A percentile compares a stretch with the other conserved stretches of the same genome.
phyloP scores from a whole-genome alignment of 345 rosid species.

The Diplotaxis tenuifolia region DNA sequence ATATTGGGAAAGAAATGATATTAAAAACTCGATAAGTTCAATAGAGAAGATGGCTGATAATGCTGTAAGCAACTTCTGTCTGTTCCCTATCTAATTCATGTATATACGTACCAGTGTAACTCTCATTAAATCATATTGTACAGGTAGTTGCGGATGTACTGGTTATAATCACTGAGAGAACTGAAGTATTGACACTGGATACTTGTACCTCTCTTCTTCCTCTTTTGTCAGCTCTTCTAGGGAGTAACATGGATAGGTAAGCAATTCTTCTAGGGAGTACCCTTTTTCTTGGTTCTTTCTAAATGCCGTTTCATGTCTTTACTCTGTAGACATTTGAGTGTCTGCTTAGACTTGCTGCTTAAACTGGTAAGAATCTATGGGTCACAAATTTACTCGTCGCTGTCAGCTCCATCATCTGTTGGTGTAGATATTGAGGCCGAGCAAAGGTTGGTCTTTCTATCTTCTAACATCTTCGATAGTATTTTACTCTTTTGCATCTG shows the following conservation, averaged over 20 bases:
- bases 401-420: constrained; percentile 77
- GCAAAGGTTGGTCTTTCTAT: constrained; percentile 56
- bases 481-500: not conserved
- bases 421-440: constrained; percentile 99
- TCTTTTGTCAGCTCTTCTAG: constrained; percentile 67
- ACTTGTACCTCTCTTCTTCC: constrained; percentile 87
- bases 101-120: not conserved
- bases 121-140: constrained; percentile 9
- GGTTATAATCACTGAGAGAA: constrained; percentile 56
- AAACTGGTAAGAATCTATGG: constrained; percentile 87
- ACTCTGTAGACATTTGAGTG: constrained; percentile 65
- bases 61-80: constrained; percentile 53
- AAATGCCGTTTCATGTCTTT: constrained; percentile 10
- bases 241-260: constrained; percentile 83
- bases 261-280: not conserved
- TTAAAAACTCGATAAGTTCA: constrained; percentile 69
- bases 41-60: constrained; percentile 96
- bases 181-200: constrained; percentile 71
- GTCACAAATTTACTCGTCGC: constrained; percentile 66
- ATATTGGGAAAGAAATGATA: constrained; percentile 86
- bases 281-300: not conserved
- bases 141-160: constrained; percentile 91
- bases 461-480: not conserved
- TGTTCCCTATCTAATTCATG: not conserved
- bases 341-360: constrained; percentile 79